phyloP scores from a whole-genome alignment of 2,329 filamentous ascomycete genomes.

The Ilyonectria robusta region DNA sequence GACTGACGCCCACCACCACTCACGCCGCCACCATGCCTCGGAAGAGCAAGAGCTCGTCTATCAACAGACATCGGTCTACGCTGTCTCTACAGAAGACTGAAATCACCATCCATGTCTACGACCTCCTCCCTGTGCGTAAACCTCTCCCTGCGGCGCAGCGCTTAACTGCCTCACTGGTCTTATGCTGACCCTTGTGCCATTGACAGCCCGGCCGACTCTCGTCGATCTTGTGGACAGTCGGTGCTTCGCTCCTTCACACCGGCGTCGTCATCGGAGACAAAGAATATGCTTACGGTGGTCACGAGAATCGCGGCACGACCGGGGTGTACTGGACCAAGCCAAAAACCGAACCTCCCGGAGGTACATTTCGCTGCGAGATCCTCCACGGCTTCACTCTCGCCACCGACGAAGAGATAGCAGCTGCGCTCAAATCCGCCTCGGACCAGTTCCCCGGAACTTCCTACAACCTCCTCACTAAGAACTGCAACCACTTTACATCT shows the following conservation, averaged over 20 bases:
- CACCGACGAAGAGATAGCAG: slow-evolving; percentile 77
- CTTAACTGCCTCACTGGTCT: slow-evolving; percentile 15
- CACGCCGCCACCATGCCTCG: slow-evolving; percentile 45
- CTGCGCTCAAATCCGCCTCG: slow-evolving; percentile 76
- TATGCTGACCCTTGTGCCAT: slow-evolving; percentile 31
- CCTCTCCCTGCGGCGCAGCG: slow-evolving; percentile 12
- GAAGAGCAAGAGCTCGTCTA: slow-evolving; percentile 45
- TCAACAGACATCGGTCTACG: slow-evolving; percentile 71
- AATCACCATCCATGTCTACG: slow-evolving; percentile 83
- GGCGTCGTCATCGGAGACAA: slow-evolving; percentile 84
- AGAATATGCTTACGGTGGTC: slow-evolving; percentile 90
- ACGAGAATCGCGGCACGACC: slow-evolving; percentile 77
- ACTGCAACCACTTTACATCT: slow-evolving; percentile 91
- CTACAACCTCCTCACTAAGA: slow-evolving; percentile 86
- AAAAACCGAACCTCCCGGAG: slow-evolving; percentile 79
- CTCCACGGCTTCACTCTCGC: slow-evolving; percentile 85
- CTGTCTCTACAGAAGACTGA: slow-evolving; percentile 80
- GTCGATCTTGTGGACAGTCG: slow-evolving; percentile 83
- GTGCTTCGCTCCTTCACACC: slow-evolving; percentile 84
- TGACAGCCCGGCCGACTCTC: slow-evolving; percentile 79
- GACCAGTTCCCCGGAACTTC: slow-evolving; percentile 80
- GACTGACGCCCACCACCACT: slow-evolving; percentile 10
- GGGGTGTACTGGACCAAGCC: slow-evolving; percentile 90
- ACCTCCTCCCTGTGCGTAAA: slow-evolving; percentile 76
- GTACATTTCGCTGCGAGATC: slow-evolving; percentile 81